Conservation (phyloP, 1,284 basidiomycete genomes). For the Puccinia hordei region DNA sequence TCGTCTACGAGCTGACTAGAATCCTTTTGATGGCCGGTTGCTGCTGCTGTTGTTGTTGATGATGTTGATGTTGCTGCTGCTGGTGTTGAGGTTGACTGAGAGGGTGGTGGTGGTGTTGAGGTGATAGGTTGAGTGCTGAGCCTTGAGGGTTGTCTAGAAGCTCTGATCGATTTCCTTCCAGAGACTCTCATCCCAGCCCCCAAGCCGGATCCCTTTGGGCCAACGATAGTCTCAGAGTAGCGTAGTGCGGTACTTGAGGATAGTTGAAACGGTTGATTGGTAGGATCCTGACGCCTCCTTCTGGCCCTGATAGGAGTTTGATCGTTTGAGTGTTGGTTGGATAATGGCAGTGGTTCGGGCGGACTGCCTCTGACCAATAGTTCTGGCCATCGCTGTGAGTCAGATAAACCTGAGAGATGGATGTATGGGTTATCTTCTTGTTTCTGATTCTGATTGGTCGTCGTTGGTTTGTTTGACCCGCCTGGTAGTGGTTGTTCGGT, state of each 20-base stretch:
- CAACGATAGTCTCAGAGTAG: constrained; percentile 84
- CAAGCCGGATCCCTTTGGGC: constrained; percentile 64
- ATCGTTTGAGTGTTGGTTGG: constrained; percentile 53
- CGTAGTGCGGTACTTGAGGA: constrained; percentile 67
- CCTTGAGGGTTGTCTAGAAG: not conserved
- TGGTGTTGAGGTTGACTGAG: not conserved
- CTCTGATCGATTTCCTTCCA: constrained; percentile 60
- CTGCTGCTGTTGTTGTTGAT: no score
- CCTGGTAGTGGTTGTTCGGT: not conserved
- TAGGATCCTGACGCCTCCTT: constrained; percentile 18
- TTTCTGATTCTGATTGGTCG: constrained; percentile 63
- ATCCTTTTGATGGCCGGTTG: not conserved
- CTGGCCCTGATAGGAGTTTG: constrained; percentile 48
- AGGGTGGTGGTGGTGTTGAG: constrained; percentile 1
- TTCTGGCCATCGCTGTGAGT: constrained; percentile 79
- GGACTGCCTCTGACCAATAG: constrained; percentile 71
- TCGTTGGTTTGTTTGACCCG: not conserved
- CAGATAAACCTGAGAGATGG: constrained; percentile 73
- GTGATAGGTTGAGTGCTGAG: constrained; percentile 7
- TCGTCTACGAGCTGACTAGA: not conserved
- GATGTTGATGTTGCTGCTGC: constrained; percentile 1
- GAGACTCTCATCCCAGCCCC: constrained; percentile 71
- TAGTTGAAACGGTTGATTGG: constrained; percentile 44
- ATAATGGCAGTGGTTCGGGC: constrained; percentile 61
- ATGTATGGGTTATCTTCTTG: constrained; percentile 72